Evolutionary conservation across 2,329 filamentous ascomycete species (phyloP).

Genomic region (Fusarium falciforme): DNA sequence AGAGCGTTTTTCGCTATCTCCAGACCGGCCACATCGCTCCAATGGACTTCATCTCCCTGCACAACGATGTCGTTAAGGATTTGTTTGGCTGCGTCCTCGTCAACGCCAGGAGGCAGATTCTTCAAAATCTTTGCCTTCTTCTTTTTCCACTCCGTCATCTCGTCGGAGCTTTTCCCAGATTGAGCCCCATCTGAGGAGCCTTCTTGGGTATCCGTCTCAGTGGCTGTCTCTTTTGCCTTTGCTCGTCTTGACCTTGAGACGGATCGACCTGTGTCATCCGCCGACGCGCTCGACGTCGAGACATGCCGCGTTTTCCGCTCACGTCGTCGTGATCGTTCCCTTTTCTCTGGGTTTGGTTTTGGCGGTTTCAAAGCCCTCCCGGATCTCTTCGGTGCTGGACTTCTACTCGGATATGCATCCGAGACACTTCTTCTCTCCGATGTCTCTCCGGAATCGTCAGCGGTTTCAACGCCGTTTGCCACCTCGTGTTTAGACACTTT

Average conservation of each 20-base stretch:
- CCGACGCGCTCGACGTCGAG: conserved; percentile 44
- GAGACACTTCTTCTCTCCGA: conserved; percentile 32
- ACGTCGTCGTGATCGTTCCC: conserved; percentile 35
- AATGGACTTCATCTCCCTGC: conserved; percentile 92
- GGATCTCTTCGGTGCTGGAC: conserved; percentile 26
- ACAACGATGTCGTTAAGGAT: conserved; percentile 97
- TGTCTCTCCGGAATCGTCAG: conserved; percentile 38
- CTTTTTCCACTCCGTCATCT: conserved; percentile 67
- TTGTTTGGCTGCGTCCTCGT: conserved; percentile 84
- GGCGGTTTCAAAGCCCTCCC: conserved; percentile 19
- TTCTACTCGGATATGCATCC: conserved; percentile 29
- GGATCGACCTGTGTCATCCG: conserved; percentile 36
- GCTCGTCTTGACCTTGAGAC: conserved; percentile 40
- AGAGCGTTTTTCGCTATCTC: conserved; percentile 91
- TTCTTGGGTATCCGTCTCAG: conserved; percentile 59
- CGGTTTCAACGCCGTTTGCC: conserved; percentile 21
- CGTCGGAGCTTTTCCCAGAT: conserved; percentile 53
- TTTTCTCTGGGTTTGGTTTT: conserved; percentile 24
- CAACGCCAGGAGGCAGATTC: conserved; percentile 83
- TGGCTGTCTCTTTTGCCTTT: conserved; percentile 48
- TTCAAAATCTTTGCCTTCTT: conserved; percentile 76
- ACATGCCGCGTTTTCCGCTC: conserved; percentile 31
- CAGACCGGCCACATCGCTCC: conserved; percentile 92
- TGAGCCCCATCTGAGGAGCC: conserved; percentile 58
- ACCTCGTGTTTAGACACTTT: conserved; percentile 34